Percentiles rank a stretch among this genome's conserved stretches.
phyloP scores from a whole-genome alignment of 768 basidiomycete species.

The Podaxis sp. region DNA sequence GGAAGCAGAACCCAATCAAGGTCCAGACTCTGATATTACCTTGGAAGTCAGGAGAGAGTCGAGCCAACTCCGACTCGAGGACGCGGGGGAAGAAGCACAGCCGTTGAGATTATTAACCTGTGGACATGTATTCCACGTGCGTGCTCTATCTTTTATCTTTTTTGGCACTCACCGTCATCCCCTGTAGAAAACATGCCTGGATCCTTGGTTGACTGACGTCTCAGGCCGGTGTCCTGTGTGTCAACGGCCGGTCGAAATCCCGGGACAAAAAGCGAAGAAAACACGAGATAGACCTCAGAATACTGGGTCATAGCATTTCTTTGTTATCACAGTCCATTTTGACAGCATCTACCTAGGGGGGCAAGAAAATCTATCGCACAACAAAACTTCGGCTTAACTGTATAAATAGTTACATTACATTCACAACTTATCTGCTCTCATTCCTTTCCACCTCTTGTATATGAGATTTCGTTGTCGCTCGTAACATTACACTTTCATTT shows the following conservation, averaged over 20 bases:
- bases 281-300: constrained; percentile 2
- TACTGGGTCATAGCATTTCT: not conserved
- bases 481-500: not conserved
- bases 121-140: constrained; percentile 89
- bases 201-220: constrained; percentile 85
- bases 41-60: constrained; percentile 1
- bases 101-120: constrained; percentile 76
- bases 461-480: not conserved
- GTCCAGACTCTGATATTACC: constrained; percentile 4
- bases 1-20: not conserved
- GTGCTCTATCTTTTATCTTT: constrained; percentile 26
- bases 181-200: constrained; percentile 78
- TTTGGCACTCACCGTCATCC: not conserved
- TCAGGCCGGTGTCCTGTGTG: constrained; percentile 89
- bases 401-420: not conserved
- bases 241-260: constrained; percentile 67
- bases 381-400: not conserved
- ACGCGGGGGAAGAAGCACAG: constrained; percentile 76
- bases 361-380: not conserved
- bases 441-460: not conserved
- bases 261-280: constrained; percentile 35
- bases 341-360: not conserved
- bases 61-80: constrained; percentile 50
- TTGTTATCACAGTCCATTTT: not conserved
- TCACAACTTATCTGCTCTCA: not conserved